A percentile compares a stretch with the other conserved stretches of the same genome.
These are phyloP conservation scores for Trypanosoma melophagium DNA, from an alignment of 208 protist genomes.

Conservation along the genomic window DNA sequence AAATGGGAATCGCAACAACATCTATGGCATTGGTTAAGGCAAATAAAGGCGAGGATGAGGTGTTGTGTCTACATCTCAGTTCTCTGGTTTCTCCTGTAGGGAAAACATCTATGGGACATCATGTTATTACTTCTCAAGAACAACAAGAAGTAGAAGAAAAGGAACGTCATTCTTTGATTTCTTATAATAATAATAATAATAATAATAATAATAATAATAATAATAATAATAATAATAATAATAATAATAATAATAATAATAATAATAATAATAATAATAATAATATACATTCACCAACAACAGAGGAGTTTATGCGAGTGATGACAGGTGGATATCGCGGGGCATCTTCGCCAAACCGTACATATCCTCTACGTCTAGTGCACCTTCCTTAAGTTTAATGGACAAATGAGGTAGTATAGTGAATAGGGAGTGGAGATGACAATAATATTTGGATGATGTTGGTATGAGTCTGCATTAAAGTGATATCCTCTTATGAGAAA, in stretches of 20 bases:
- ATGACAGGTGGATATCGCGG: slow-evolving; percentile 1
- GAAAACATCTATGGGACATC: neutral
- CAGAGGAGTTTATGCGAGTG: slow-evolving; percentile 19
- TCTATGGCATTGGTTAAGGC: neutral
- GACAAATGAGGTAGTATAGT: neutral
- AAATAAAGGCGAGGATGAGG: neutral
- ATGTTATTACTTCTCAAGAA: neutral
- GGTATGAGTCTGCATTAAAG: no score
- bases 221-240: no score
- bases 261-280: no score
- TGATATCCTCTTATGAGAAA: no score
- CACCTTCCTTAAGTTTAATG: neutral
- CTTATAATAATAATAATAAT: no score
- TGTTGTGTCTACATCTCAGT: neutral
- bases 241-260: no score
- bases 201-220: no score
- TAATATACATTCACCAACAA: slow-evolving; percentile 4
- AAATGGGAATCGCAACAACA: neutral
- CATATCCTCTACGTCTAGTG: neutral
- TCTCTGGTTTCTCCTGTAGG: no score
- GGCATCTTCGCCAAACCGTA: neutral
- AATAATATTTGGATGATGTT: no score
- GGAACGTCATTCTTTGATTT: no score
- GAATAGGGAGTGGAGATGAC: no score
- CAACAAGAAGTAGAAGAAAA: neutral